phyloP scores from a whole-genome alignment of 2,329 filamentous ascomycete species.

The Helotiales sp. region DNA sequence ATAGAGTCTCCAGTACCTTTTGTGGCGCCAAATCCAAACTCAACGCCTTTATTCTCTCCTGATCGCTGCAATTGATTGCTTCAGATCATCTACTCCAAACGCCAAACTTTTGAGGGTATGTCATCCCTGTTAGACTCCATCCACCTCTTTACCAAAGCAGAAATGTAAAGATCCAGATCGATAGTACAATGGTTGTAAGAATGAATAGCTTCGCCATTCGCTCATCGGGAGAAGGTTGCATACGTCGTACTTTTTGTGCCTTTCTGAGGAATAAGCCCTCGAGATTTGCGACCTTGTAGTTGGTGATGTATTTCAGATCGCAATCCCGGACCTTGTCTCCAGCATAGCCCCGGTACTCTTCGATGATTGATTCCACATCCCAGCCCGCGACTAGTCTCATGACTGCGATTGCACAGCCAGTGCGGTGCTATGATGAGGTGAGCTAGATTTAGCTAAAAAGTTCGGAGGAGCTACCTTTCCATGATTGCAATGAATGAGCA shows the following conservation, averaged over 20 bases:
- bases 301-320: slow-evolving; percentile 58
- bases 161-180: slow-evolving; percentile 19
- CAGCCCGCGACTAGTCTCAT: slow-evolving; percentile 74
- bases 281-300: slow-evolving; percentile 46
- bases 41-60: neutral
- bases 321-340: slow-evolving; percentile 59
- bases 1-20: neutral
- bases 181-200: slow-evolving; percentile 15
- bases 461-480: neutral
- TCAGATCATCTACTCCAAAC: neutral
- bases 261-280: slow-evolving; percentile 36
- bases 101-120: neutral
- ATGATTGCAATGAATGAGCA: slow-evolving; percentile 62
- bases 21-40: neutral
- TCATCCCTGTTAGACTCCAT: neutral
- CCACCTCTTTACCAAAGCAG: slow-evolving; percentile 6
- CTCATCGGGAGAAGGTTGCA: neutral
- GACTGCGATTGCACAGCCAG: slow-evolving; percentile 82
- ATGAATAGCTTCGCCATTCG: slow-evolving; percentile 15
- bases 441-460: slow-evolving; percentile 6
- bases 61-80: neutral
- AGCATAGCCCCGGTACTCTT: slow-evolving; percentile 72
- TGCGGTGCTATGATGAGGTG: slow-evolving; percentile 64
- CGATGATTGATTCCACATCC: slow-evolving; percentile 59
- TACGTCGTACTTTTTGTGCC: neutral